Conservation (phyloP, 768 basidiomycete species). For the Serendipita sp. region DNA sequence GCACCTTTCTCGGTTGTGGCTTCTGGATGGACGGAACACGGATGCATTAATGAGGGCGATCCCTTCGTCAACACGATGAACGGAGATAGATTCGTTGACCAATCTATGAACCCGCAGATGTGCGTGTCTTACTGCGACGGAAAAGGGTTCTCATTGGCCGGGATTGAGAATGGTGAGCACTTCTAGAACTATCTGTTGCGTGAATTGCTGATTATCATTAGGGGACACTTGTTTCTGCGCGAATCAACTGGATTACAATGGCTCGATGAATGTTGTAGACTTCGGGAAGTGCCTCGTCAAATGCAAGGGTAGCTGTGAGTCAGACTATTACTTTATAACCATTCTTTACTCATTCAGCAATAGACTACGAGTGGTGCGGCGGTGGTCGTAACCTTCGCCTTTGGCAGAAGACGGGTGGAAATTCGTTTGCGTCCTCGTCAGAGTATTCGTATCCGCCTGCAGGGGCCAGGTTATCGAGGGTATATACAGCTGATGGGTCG, state of each 20-base stretch:
- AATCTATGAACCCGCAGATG: constrained; percentile 2
- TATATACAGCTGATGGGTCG: not conserved
- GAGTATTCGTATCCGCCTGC: not conserved
- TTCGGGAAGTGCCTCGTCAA: not conserved
- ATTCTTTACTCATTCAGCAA: not conserved
- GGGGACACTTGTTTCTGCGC: constrained; percentile 2
- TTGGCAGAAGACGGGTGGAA: not conserved
- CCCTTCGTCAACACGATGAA: constrained; percentile 2
- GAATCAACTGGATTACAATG: not conserved
- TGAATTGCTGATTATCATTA: not conserved
- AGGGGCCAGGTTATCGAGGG: not conserved
- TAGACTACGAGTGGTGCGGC: constrained; percentile 5
- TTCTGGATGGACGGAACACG: not conserved
- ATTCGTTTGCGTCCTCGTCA: not conserved
- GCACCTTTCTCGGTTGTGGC: not conserved
- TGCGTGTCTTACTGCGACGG: not conserved
- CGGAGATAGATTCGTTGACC: not conserved
- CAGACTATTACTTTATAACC: not conserved
- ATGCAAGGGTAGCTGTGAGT: not conserved
- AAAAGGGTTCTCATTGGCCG: constrained; percentile 5
- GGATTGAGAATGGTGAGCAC: not conserved
- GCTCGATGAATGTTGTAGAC: not conserved
- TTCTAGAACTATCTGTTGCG: not conserved
- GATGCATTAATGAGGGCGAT: not conserved
- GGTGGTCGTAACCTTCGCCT: constrained; percentile 1